These are phyloP conservation scores for Filobasidium wieringae DNA, from an alignment of 768 basidiomycete species.

Conservation along the genomic window DNA sequence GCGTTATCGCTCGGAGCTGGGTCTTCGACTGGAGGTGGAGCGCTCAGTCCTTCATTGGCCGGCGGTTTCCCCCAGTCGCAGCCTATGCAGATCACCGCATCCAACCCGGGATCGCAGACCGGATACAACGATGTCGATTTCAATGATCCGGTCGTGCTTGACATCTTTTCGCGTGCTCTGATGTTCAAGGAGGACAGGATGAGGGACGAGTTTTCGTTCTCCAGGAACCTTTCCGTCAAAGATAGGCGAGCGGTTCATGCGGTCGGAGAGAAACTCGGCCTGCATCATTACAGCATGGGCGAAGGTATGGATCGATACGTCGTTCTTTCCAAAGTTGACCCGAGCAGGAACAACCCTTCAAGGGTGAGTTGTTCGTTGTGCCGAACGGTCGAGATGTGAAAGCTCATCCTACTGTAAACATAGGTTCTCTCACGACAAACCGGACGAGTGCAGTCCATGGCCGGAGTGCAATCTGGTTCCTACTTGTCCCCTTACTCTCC, in stretches of 20 bases:
- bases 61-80: neutral
- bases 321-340: conserved; percentile 83
- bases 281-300: conserved; percentile 84
- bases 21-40: neutral
- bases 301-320: conserved; percentile 88
- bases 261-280: conserved; percentile 89
- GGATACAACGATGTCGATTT: conserved; percentile 58
- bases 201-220: conserved; percentile 94
- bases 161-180: conserved; percentile 91
- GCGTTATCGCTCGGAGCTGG: neutral
- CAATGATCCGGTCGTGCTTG: conserved; percentile 87
- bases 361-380: conserved; percentile 5
- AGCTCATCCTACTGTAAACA: neutral
- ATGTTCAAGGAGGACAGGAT: conserved; percentile 96
- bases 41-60: neutral
- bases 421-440: neutral
- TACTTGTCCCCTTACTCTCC: conserved; percentile 33
- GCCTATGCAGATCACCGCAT: conserved; percentile 1
- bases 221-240: conserved; percentile 67
- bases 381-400: neutral
- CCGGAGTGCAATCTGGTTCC: conserved; percentile 4
- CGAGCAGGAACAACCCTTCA: conserved; percentile 39
- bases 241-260: conserved; percentile 88
- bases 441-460: neutral
- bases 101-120: conserved; percentile 31